Base-by-base conservation (phyloP, 2,329 filamentous ascomycete genomes). In the Huntiella omanensis region DNA sequence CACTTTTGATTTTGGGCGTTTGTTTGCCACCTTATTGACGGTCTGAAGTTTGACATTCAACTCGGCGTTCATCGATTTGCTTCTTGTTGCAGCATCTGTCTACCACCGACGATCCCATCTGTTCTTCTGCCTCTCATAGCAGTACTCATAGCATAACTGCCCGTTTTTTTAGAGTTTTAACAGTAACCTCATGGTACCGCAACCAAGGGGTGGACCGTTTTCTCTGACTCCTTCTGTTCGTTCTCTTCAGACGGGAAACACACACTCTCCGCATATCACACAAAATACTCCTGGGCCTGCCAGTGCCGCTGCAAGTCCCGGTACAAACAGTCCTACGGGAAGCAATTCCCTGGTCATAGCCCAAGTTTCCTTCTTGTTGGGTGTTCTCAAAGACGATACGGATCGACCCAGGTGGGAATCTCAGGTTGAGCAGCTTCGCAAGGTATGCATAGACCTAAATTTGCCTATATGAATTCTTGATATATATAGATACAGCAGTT, bases 341-440 rank as follows among this genome's bases (percentile, higher is more conserved):
- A 68, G 65, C 53, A 75, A 64, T 59, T 80, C 79, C 58, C 91
- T 98, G 62, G 86, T 91, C 56, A 80, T 94, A 57, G 86, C 91
- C 53, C 91, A 98, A 68, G 78, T 96, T 54, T 93, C 91, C 65
- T 77, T 98, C 53, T 75, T 98, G 49, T 73, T 98, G 54, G 91
- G 87, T 65, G 86, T 85, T 33, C 81, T 96, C 59, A 95, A 91
- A 62, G 86, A 95, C 67, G 88, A 93, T 62, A 86, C 86, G 65
- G 86, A 76, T 59, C 77, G 80, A 58, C 75, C 75, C 58, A 94
- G 92, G 83, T 94, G 84, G 81, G 85, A 93, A 62, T 71, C 79
- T 54, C 87, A 94, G 66, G 80, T 78, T 58, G 84, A 92, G 57
- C 87, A 93, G 67, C 80, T 98, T 57, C 78, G 79, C 62, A 93